A percentile compares a stretch with the other conserved stretches of the same genome.
Conservation (phyloP, 306 rosid genomes). For the Cucurbita maxima region DNA sequence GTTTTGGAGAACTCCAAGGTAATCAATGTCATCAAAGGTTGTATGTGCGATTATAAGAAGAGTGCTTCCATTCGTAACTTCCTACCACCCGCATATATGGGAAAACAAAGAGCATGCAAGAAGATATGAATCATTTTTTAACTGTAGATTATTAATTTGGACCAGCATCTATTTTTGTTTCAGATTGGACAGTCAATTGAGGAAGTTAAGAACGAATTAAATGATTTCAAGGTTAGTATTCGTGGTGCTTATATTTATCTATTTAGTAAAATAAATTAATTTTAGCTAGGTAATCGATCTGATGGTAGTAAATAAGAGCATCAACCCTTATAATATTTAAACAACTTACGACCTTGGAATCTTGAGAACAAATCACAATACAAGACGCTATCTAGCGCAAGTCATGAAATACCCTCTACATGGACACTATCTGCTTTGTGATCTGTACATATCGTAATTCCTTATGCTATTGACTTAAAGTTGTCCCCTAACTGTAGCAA, state of each 20-base stretch:
- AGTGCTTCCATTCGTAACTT: background rate
- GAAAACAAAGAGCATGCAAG: background rate
- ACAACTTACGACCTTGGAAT: no score
- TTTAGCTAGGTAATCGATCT: background rate
- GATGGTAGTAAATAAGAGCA: no score
- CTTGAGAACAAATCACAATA: no score
- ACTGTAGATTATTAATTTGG: background rate
- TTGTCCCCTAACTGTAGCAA: background rate
- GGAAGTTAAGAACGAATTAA: constrained; percentile 33
- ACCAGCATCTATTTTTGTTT: constrained; percentile 5
- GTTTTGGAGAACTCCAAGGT: constrained; percentile 49
- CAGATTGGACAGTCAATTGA: constrained; percentile 51
- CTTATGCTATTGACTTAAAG: background rate
- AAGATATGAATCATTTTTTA: background rate
- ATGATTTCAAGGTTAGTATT: constrained; percentile 51
- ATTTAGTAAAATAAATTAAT: background rate
- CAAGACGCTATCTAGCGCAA: no score
- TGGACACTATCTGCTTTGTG: background rate
- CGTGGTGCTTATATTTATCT: background rate
- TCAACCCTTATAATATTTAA: no score
- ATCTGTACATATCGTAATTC: background rate
- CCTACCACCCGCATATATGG: background rate
- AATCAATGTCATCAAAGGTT: background rate
- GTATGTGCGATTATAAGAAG: background rate
- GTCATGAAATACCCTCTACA: no score